phyloP scores from a whole-genome alignment of 257 asterid genomes.

The Fraxinus cuspidata region DNA sequence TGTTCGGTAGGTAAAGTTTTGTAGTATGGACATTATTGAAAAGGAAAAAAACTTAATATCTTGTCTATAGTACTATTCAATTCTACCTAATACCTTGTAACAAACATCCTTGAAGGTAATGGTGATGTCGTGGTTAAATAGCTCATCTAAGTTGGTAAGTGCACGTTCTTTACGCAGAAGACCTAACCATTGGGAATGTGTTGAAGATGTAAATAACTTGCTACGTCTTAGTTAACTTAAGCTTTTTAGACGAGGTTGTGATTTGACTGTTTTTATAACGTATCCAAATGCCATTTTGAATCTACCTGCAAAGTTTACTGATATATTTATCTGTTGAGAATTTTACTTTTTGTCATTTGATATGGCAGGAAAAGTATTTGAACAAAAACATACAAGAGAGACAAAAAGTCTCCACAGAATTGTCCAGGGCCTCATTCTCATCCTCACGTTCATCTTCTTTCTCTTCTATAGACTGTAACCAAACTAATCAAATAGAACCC shows the following conservation, averaged over 20 bases:
- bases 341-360: conserved; percentile 21
- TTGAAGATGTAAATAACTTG: conserved; percentile 6
- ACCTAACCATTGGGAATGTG: neutral
- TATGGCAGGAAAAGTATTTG: conserved; percentile 59
- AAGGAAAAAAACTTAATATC: neutral
- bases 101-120: neutral
- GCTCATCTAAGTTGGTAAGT: neutral
- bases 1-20: neutral
- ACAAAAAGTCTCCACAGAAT: conserved; percentile 68
- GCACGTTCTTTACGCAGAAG: neutral
- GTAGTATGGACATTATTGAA: neutral
- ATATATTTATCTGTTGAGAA: neutral
- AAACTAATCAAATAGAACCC: conserved; percentile 57
- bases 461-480: conserved; percentile 77
- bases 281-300: neutral
- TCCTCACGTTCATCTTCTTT: conserved; percentile 87
- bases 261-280: neutral
- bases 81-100: neutral
- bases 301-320: neutral
- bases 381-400: conserved; percentile 54
- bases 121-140: neutral
- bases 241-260: neutral
- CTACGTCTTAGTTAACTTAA: neutral
- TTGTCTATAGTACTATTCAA: neutral
- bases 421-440: conserved; percentile 76